A percentile compares a stretch with the other conserved stretches of the same genome.
phyloP scores from a whole-genome alignment of 1,284 basidiomycete genomes.

The Tilletia setariae region DNA sequence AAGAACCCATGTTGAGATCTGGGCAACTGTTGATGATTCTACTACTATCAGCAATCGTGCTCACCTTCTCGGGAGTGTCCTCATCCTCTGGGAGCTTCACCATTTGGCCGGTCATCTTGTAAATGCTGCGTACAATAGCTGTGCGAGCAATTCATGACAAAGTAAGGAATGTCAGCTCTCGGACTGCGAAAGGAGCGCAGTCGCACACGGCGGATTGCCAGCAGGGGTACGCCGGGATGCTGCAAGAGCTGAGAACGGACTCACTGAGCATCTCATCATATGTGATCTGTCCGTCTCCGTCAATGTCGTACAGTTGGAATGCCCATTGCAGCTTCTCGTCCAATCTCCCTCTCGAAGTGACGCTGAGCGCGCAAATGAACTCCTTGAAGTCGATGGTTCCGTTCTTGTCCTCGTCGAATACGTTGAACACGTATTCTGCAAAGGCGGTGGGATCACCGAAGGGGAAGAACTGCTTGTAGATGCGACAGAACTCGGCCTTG shows the following conservation, averaged over 20 bases:
- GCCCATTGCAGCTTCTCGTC: conserved; percentile 99
- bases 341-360: conserved; percentile 85
- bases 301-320: conserved; percentile 98
- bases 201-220: too few relatives aligned
- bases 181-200: too few relatives aligned
- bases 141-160: neutral
- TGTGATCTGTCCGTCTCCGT: conserved; percentile 88
- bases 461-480: conserved; percentile 99
- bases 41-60: conserved; percentile 23
- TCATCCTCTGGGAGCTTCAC: conserved; percentile 95
- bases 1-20: neutral
- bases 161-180: too few relatives aligned
- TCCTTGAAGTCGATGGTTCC: conserved; percentile 61
- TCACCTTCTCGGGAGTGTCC: conserved; percentile 96
- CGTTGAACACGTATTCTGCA: conserved; percentile 96
- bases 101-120: conserved; percentile 74
- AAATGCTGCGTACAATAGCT: conserved; percentile 52
- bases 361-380: conserved; percentile 95
- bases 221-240: neutral
- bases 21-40: too few relatives aligned
- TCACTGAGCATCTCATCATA: conserved; percentile 84
- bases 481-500: conserved; percentile 91
- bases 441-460: conserved; percentile 97
- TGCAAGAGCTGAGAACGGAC: too few relatives aligned
- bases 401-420: conserved; percentile 54